A percentile compares a stretch with the other conserved stretches of the same genome.
phyloP scores from a whole-genome alignment of 495 filamentous ascomycete genomes.

The Penicillium manginii region DNA sequence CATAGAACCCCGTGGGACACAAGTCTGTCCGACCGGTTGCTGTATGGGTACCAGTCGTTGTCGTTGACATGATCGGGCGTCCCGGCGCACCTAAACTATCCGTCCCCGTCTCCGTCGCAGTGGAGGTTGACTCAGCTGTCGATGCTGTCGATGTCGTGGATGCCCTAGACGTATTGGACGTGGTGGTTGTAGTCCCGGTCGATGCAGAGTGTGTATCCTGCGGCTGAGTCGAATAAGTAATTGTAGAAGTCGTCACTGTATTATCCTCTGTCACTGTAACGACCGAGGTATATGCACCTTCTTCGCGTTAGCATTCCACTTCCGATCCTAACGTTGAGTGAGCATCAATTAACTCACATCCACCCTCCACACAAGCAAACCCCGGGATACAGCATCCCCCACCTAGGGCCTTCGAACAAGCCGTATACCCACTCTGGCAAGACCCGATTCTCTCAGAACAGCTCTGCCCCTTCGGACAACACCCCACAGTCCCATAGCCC shows the following conservation, averaged over 20 bases:
- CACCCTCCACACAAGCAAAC: constrained; percentile 75
- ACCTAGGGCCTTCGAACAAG: constrained; percentile 69
- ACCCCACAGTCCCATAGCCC: constrained; percentile 78
- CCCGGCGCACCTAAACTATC: constrained; percentile 48
- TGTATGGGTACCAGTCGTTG: constrained; percentile 17
- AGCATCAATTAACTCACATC: constrained; percentile 63
- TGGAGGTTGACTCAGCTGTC: constrained; percentile 5
- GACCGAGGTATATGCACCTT: constrained; percentile 50
- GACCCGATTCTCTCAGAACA: constrained; percentile 67
- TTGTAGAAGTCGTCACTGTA: constrained; percentile 44
- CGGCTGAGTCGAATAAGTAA: constrained; percentile 41
- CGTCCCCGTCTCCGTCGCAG: constrained; percentile 42
- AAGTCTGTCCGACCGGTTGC: constrained; percentile 24
- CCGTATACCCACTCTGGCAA: constrained; percentile 67
- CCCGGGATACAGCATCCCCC: constrained; percentile 89
- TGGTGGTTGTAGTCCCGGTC: constrained; percentile 13
- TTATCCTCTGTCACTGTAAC: constrained; percentile 51
- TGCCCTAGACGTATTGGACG: constrained; percentile 9
- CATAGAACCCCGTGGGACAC: constrained; percentile 78
- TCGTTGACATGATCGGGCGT: constrained; percentile 53
- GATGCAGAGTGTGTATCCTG: constrained; percentile 32
- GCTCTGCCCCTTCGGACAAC: constrained; percentile 72
- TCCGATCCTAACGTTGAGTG: neutral
- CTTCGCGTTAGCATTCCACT: constrained; percentile 6
- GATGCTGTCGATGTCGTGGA: constrained; percentile 6